Evolutionary conservation across 768 basidiomycete genomes (phyloP), one percentile per base, ranked within the genome.

Genomic region (Termitomyces heimii): DNA sequence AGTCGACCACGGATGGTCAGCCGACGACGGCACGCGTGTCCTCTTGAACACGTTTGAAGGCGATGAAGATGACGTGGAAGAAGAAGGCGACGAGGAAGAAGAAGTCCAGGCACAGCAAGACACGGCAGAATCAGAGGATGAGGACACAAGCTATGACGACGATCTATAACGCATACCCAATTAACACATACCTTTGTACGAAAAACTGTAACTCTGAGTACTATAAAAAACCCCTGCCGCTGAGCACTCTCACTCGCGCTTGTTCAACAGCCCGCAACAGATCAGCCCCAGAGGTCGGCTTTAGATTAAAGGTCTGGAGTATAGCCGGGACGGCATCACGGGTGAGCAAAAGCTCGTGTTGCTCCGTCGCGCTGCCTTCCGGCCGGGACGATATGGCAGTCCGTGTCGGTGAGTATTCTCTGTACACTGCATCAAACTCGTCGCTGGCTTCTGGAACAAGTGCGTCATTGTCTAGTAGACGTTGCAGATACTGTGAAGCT

Each of bases 251-350:
- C 46, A 71, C 60, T 49, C 70, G 62, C 6, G 77, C 77, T 63
- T 92, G 89, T 58, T 84, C 82, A 13, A 89, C 67, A 5, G 88
- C 89, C 35, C 87, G 81, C 61, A 80, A 74, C 44, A 91, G 67
- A 63, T 86, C 82, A 34, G 74, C 69, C 28, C 71, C 73, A 29
- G 79, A 73, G 26, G 70, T 72, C 31, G 72, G 62, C 9, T 79
- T 73, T 28, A 88, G 69, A 12, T 68, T 69, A 48, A 87, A 80
- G 13, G 73, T 53, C 9, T 70, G 61, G 18, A 82, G 63, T 51
- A 91, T 77, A 24, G 64, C 63, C 13, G 83, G 82, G 2, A 89
- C 74, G 31, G 77, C 84, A 20, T 80, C 77, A 22, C 73, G 77
- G 14, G 74, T 74, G 8, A 90, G 73, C 24, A 86, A 68, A 13